These are phyloP conservation scores for Deakozyma indianensis DNA, from an alignment of 805 yeast species.

Conservation along the genomic window DNA sequence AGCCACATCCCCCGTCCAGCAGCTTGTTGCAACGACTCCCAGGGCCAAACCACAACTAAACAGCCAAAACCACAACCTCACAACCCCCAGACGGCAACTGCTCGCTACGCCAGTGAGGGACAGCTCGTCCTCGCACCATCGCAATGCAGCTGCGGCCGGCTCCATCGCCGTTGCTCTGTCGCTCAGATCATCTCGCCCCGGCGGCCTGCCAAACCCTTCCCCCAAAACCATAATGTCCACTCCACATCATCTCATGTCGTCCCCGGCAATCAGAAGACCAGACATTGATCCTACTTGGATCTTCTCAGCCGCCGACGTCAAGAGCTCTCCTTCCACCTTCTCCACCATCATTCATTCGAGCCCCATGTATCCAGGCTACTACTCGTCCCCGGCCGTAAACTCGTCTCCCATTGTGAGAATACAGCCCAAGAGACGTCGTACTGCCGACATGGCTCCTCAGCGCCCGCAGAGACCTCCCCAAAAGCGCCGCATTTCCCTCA, in stretches of 20 bases:
- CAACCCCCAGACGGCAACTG: not conserved
- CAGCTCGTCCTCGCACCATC: not conserved
- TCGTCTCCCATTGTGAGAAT: not conserved
- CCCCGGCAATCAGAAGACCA: not conserved
- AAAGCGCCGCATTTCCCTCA: not conserved
- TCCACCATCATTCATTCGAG: conserved; percentile 3
- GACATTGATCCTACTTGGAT: conserved; percentile 1
- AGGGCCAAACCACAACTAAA: too few species aligned
- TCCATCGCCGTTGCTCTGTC: not conserved
- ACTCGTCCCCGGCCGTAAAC: conserved; percentile 1
- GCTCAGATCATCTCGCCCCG: not conserved
- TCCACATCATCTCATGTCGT: conserved; percentile 1
- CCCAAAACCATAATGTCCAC: not conserved
- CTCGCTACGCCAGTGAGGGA: not conserved
- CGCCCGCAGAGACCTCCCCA: not conserved
- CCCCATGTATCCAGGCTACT: conserved; percentile 3
- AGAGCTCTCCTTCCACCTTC: not conserved
- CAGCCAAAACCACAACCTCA: too few species aligned
- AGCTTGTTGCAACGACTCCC: too few species aligned
- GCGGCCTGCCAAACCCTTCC: not conserved
- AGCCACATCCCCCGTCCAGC: too few species aligned
- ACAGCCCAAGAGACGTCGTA: not conserved
- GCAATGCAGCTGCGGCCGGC: not conserved
- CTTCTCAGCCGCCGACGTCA: not conserved
- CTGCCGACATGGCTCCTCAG: not conserved